Evolutionary conservation across 73 alveolate species (phyloP).

Genomic region (Paramecium biaurelia): DNA sequence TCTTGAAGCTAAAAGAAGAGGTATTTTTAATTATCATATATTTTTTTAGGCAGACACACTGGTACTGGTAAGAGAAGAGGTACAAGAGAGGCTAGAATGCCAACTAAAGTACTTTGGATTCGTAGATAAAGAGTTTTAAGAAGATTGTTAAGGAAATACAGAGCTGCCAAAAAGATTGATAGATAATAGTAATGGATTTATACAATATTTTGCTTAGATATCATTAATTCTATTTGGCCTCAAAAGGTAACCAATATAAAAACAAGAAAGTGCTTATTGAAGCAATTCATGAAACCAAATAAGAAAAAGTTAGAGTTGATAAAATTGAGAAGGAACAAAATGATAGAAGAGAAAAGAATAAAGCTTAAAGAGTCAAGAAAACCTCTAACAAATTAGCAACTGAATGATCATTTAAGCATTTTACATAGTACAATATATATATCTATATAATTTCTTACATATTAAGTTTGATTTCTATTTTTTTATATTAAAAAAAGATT

Average conservation of each 20-base stretch:
- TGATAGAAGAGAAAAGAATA: conserved; percentile 67
- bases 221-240: conserved; percentile 93
- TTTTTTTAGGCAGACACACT: conserved; percentile 82
- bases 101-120: conserved; percentile 95
- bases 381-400: conserved; percentile 33
- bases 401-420: background rate
- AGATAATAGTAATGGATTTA: conserved; percentile 73
- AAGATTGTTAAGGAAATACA: conserved; percentile 94
- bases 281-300: conserved; percentile 93
- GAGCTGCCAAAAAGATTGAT: conserved; percentile 96
- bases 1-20: conserved; percentile 85
- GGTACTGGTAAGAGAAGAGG: conserved; percentile 99
- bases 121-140: conserved; percentile 98
- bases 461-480: conserved; percentile 23
- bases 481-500: conserved; percentile 45
- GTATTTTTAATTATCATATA: background rate
- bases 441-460: background rate
- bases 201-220: conserved; percentile 58
- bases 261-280: conserved; percentile 96
- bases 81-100: conserved; percentile 98
- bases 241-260: conserved; percentile 98
- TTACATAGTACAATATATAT: conserved; percentile 10
- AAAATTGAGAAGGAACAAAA: conserved; percentile 56
- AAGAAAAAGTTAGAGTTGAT: conserved; percentile 63
- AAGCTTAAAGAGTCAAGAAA: conserved; percentile 50